Evolutionary conservation across 1,284 basidiomycete species (phyloP), one percentile per base, ranked within the genome.

Genomic region (Amylostereum chailletii): DNA sequence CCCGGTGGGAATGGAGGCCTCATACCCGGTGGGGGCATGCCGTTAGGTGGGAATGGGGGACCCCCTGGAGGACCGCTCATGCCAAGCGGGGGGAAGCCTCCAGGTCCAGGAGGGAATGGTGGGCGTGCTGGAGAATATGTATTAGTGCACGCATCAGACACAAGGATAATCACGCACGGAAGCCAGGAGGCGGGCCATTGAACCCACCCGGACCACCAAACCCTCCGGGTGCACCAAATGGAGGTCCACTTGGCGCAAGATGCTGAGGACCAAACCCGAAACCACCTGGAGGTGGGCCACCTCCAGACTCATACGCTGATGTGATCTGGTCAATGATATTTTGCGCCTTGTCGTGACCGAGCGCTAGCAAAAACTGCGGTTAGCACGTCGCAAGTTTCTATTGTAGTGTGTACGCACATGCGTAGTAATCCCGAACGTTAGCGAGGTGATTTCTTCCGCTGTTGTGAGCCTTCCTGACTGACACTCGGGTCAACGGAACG

Each of bases 391-490:
- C 19, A 19, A 19, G 19, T 19, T 19, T 19, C 19, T 19, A 19
- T 3, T 11, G 38, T 50, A 5, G 10, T 39, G 9, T 1, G n/a
- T 8, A 64, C 86, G 54, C 57, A 93, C 90, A 92, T 32, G 92
- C 90, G 70, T 98, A 99, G 67, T 98, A 99, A 61, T 99, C 95
- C 56, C 93, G 76, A 53, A 99, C 95, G 64, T 99, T 99, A 46
- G 91, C 77, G 40, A 98, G 77, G 65, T 99, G 95, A 69, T 99
- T 99, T 52, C 94, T 78, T 53, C 95, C 95, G 56, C 86, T 92
- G 70, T 98, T 98, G 69, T 99, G 95, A 44, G 95, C 95, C 70
- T 97, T 97, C 57, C 95, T 89, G 34, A 98, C 95, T 91, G 65
- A 45, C 49, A 7, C 5, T 48, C 39, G 26, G 52, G 53, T 46